Conservation (phyloP, 495 filamentous ascomycete species). For the Parachaetomium inaequale region DNA sequence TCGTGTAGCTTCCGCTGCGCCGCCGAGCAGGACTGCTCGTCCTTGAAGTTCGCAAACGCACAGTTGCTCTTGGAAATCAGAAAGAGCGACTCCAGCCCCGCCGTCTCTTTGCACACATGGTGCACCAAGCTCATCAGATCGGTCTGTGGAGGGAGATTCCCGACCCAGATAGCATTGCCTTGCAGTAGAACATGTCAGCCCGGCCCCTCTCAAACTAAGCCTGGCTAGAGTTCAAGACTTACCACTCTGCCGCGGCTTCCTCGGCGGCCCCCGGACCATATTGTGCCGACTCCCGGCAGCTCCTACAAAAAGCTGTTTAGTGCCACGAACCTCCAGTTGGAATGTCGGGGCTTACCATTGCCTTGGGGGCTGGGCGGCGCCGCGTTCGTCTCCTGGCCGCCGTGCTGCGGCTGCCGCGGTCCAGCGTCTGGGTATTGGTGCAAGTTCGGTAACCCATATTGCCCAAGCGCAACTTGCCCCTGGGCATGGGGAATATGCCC, state of each 20-base stretch:
- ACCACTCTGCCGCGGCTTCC: conserved; percentile 81
- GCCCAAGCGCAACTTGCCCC: conserved; percentile 32
- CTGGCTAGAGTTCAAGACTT: conserved; percentile 15
- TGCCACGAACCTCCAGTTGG: not conserved
- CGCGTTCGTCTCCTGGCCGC: conserved; percentile 5
- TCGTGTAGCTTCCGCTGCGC: conserved; percentile 87
- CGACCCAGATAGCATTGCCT: conserved; percentile 95
- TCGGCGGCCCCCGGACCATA: conserved; percentile 78
- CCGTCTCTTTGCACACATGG: conserved; percentile 81
- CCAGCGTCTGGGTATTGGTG: conserved; percentile 17
- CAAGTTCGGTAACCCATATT: conserved; percentile 24
- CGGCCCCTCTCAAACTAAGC: too few species aligned
- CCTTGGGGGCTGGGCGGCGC: conserved; percentile 5
- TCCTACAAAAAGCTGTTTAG: conserved; percentile 20
- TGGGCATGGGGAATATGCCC: conserved; percentile 28
- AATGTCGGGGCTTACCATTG: conserved; percentile 13
- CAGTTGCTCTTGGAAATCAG: conserved; percentile 97
- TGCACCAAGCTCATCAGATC: conserved; percentile 79
- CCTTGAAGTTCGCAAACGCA: conserved; percentile 94
- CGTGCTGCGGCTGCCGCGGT: conserved; percentile 10
- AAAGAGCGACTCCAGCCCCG: conserved; percentile 84
- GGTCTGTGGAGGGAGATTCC: conserved; percentile 83
- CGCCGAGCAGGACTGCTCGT: conserved; percentile 68
- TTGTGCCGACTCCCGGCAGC: conserved; percentile 35
- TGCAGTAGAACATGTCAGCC: not conserved